Evolutionary conservation across 768 basidiomycete genomes (phyloP).

Genomic region (Calocera cornea): DNA sequence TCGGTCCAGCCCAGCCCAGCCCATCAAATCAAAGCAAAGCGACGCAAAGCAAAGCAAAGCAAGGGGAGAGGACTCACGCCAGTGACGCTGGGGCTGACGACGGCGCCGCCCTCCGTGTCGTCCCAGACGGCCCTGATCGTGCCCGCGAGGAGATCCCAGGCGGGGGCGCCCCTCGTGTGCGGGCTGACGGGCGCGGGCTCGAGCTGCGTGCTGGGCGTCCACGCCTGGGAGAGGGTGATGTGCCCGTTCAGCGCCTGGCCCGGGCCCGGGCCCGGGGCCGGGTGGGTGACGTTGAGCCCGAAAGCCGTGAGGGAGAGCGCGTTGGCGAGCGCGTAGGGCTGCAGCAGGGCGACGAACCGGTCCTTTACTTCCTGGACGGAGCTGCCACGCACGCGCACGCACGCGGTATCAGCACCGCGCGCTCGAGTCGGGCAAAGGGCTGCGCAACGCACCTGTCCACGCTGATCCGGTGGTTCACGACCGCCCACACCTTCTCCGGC

Average conservation of each 20-base stretch:
- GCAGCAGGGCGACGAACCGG: neutral
- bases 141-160: conserved; percentile 42
- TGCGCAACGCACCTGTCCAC: conserved; percentile 35
- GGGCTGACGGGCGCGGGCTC: conserved; percentile 58
- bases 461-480: conserved; percentile 62
- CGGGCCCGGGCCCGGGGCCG: too few relatives aligned
- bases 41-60: too few relatives aligned
- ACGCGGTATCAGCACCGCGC: neutral
- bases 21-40: too few relatives aligned
- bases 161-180: conserved; percentile 19
- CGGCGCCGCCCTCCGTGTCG: neutral
- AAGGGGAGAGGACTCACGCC: neutral
- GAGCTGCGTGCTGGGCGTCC: conserved; percentile 29
- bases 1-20: too few relatives aligned
- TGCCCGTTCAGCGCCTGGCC: conserved; percentile 30
- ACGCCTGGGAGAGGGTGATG: conserved; percentile 39
- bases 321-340: neutral
- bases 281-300: conserved; percentile 27
- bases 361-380: neutral
- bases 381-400: neutral
- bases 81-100: neutral
- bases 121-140: conserved; percentile 39
- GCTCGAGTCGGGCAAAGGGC: neutral
- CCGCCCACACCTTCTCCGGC: conserved; percentile 52
- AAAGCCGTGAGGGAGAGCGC: conserved; percentile 35